Evolutionary conservation across 306 rosid species (phyloP).

Genomic region (Betula pendula): DNA sequence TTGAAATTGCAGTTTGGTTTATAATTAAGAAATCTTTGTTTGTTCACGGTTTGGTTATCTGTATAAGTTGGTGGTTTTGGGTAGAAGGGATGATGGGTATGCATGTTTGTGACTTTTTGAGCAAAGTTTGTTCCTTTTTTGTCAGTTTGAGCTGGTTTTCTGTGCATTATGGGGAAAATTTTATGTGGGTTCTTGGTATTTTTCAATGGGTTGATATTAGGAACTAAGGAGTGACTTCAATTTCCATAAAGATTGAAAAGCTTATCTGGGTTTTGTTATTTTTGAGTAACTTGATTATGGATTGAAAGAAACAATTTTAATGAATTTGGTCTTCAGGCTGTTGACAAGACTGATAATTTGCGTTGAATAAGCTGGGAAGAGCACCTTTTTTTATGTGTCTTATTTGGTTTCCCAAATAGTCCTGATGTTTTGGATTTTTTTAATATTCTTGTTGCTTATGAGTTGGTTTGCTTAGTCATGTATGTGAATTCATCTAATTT

Average conservation of each 20-base stretch:
- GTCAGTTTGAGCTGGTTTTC: slow-evolving; percentile 21
- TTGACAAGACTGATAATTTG: not conserved
- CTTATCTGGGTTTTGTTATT: slow-evolving; percentile 11
- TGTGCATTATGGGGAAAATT: not conserved
- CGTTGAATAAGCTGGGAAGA: not conserved
- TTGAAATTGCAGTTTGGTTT: not conserved
- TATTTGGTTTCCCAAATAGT: not conserved
- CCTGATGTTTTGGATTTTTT: not conserved
- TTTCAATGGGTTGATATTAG: not conserved
- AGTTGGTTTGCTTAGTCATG: not conserved
- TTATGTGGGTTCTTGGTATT: not conserved
- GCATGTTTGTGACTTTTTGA: not conserved
- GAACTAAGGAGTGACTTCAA: not conserved
- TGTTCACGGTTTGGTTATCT: not conserved
- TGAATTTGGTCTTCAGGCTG: not conserved
- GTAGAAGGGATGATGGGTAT: not conserved
- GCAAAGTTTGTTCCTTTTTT: slow-evolving; percentile 9
- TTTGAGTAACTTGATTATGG: slow-evolving; percentile 8
- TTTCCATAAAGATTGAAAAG: slow-evolving; percentile 6
- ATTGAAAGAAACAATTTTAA: not conserved
- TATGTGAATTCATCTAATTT: not conserved
- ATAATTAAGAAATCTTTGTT: not conserved
- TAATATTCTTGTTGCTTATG: not conserved
- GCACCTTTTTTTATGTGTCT: not conserved
- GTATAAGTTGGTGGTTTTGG: not conserved